Evolutionary conservation across 163 green algal genomes (phyloP), one percentile per base, ranked within the genome.

Genomic region (Coccomyxa subellipsoidea): DNA sequence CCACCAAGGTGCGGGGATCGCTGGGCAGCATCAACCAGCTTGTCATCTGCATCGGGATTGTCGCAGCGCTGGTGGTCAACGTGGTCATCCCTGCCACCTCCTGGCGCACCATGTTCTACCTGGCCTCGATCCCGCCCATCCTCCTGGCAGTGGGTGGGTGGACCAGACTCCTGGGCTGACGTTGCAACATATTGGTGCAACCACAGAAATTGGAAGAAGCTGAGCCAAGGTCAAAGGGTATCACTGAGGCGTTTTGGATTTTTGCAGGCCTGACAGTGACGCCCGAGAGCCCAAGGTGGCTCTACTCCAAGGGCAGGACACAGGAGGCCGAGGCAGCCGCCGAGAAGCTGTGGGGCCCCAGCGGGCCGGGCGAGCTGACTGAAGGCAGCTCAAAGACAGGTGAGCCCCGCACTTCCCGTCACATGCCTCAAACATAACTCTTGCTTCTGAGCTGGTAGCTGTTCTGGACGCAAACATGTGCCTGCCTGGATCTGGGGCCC

Each of bases 11-110:
- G 71, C 92, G 96, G 21, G 96, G 96, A 36, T 84, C 91, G 0
- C 87, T 99, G 72, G 96, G 96, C 54, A 92, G 88, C 40, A 80
- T 98, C 32, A 99, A 99, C 87, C 96, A 99, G 92, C 89, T 99
- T n/a, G 87, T 93, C 84, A 99, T 99, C 86, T 98, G 94, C 88
- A 71, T 98, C 21, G 96, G 96, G 80, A 99, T 99, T 89, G 89
- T 97, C 85, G 75, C 92, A 2, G 91, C 93, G 75, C 96, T 98
- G 73, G 89, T 98, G 53, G 84, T 87, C 69, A 93, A 93, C 39
- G 88, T 93, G 78, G 88, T 85, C 21, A 69, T 98, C 47, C 92
- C 92, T 0, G 81, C 80, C 37, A 90, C 88, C 0, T 38, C 82
- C 31, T 99, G 96, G 96, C 87, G 96, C 31, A 89, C 84, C 18